Evolutionary conservation across 768 basidiomycete species (phyloP).

Genomic region (Suillus ampliporus): DNA sequence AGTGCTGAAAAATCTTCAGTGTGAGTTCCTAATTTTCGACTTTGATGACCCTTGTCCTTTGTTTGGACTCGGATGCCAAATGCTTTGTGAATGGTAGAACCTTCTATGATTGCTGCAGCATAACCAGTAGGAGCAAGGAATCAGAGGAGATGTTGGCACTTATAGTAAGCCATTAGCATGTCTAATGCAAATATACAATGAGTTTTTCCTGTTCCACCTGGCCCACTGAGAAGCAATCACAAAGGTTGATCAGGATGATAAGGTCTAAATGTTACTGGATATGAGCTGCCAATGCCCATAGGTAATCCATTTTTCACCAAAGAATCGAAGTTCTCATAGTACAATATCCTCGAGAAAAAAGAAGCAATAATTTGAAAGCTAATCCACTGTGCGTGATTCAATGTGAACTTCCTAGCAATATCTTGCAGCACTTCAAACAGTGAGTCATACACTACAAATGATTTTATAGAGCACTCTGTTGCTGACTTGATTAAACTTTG

Average conservation of each 20-base stretch:
- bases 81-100: constrained; percentile 43
- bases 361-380: constrained; percentile 38
- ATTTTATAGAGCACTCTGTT: too few species aligned
- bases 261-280: too few species aligned
- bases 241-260: constrained; percentile 23
- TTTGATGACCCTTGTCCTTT: too few species aligned
- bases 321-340: too few species aligned
- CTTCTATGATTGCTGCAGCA: constrained; percentile 37
- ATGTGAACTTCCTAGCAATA: background rate
- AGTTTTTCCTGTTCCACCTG: constrained; percentile 41
- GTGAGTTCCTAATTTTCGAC: too few species aligned
- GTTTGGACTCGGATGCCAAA: constrained; percentile 29
- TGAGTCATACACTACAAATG: too few species aligned
- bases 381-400: constrained; percentile 41
- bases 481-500: too few species aligned
- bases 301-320: too few species aligned
- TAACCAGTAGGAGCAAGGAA: constrained; percentile 41
- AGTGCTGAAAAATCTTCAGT: background rate
- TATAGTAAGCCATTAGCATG: constrained; percentile 22
- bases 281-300: too few species aligned
- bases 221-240: constrained; percentile 40
- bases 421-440: too few species aligned
- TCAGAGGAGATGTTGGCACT: constrained; percentile 25
- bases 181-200: constrained; percentile 34
- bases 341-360: constrained; percentile 12